Evolutionary conservation across 2,329 filamentous ascomycete species (phyloP).

Genomic region (Scedosporium boydii): DNA sequence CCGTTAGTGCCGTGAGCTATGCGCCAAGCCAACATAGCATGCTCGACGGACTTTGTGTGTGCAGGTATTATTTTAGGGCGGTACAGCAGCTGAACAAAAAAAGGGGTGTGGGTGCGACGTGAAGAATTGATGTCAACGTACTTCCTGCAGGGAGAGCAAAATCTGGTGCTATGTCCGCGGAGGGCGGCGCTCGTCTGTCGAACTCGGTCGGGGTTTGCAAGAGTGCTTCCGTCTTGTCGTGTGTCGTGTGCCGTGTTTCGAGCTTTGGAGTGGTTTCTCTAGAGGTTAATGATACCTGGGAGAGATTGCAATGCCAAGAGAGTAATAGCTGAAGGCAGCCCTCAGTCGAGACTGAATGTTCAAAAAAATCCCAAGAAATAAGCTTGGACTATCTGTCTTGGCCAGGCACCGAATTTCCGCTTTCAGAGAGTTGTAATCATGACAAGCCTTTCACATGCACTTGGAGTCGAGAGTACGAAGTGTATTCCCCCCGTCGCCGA

Average conservation of each 20-base stretch:
- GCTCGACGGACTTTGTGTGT: background rate
- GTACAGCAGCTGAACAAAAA: background rate
- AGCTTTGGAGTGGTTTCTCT: background rate
- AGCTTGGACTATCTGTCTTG: background rate
- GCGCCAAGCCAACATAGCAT: background rate
- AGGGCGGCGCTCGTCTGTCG: no score
- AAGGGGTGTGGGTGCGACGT: background rate
- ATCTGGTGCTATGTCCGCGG: no score
- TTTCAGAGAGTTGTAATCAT: background rate
- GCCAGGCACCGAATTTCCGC: background rate
- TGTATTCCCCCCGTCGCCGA: background rate
- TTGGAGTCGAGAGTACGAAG: background rate
- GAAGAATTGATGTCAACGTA: background rate
- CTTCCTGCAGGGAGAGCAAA: no score
- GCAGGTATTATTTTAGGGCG: background rate
- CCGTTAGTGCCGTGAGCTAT: conserved; percentile 1
- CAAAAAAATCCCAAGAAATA: background rate
- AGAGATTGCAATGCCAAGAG: background rate
- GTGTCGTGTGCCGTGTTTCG: no score
- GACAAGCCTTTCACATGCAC: background rate
- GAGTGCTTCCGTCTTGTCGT: no score
- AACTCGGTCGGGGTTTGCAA: no score
- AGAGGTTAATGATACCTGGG: background rate
- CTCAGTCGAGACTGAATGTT: background rate
- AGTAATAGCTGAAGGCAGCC: background rate